Evolutionary conservation across 768 basidiomycete species (phyloP), one percentile per base, ranked within the genome.

Genomic region (Neoboletus brunneissimus): DNA sequence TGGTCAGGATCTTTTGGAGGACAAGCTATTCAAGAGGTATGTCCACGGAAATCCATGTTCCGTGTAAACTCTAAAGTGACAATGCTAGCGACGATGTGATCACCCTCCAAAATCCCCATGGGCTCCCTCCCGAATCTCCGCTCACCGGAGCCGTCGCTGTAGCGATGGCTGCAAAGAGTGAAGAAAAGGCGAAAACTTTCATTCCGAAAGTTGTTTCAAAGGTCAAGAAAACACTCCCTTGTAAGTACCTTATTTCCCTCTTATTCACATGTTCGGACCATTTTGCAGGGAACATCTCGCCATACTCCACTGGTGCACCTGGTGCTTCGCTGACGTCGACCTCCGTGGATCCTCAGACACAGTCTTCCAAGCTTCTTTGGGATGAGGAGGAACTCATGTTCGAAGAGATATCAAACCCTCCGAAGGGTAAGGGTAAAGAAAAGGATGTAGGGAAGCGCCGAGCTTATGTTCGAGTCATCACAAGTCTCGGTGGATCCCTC

Each of bases 371-470:
- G 64, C 82, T 97, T 5, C 76, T 98, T n/a, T 95, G 94, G 85
- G 95, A 99, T 71, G 97, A 98, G 84, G 97, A 99, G 73, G 96
- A 98, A 69, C 77, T 95, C 16, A 99, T 99, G 97, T 99, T 95
- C 62, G 96, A 98, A 72, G 90, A 91, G 34, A 86, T 99, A 62
- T 79, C 86, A 13, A 88, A 87, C 56, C 85, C 86, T 15, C 78
- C 77, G 2, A 92, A 91, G 71, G 87, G 89, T 1, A 93, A 93
- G 72, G 88, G 87, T 2, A 98, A 98, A 72, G 94, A 95, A 67
- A 96, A 95, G 67, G 92, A 96, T 59, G 79, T 94, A 20, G 88
- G 92, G 12, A 93, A 91, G 67, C 85, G 89, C 43, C 86, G 95
- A 53, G 96, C 92, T 2, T 99, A 98, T 72, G 92, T 94, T 45